Evolutionary conservation across 768 basidiomycete species (phyloP), one percentile per base, ranked within the genome.

Genomic region (Punctularia strigosozonata): DNA sequence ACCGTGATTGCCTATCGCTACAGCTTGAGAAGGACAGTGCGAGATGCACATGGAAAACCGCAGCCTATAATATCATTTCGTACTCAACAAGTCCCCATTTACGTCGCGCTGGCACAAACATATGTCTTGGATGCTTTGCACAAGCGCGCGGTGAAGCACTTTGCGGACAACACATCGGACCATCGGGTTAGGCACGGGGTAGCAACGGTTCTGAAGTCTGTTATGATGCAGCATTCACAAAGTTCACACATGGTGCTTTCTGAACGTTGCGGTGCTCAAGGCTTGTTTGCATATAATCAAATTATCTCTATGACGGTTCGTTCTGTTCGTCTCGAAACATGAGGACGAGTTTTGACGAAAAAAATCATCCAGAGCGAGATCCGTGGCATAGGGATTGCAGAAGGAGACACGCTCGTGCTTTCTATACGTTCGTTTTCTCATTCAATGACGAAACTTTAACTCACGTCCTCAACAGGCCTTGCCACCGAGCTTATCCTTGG

Each of bases 211-310:
- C 57, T 64, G 35, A 80, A 80, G 55, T 59, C 75, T 5, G 69
- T 69, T 1, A 60, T 75, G 36, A 65, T 68, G 31, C 65, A 69
- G 4, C 74, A 76, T 40, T 67, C 69, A 45, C 71, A 73, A 45
- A 58, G 68, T 14, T 69, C 65, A 42, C 57, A 64, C 6, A 55
- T 66, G 6, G 69, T 70, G 40, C 60, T 79, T n/a, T 63, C 73
- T 4, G 78, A 81, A 44, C 64, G 78, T 8, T 77, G 73, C 41
- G 78, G 78, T 35, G 78, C 75, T 2, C 77, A 79, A 53, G 77
- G 78, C 3, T 68, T 73, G 0, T 78, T 77, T 39, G 76, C 73
- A 37, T 68, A 71, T 39, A 80, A 80, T 47, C 71, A 73, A 46
- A 68, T 79, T 60, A 66, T 69, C 4, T 60, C 61, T n/a, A n/a